These are phyloP conservation scores for Neonectria coccinea DNA, from an alignment of 2,329 filamentous ascomycete species.

Conservation along the genomic window DNA sequence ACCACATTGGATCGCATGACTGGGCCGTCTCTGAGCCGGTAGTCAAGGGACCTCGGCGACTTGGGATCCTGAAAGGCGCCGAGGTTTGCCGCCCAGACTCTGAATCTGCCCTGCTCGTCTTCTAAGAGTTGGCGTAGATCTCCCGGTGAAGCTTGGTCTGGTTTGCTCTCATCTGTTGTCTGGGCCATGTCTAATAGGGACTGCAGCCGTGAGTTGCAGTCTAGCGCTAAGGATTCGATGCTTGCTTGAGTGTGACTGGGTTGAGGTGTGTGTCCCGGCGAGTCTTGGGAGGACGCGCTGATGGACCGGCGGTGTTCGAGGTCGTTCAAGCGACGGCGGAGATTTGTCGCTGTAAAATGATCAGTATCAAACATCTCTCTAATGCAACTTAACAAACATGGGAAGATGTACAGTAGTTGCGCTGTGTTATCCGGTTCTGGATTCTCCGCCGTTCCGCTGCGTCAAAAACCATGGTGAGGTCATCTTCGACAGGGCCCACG, in stretches of 20 bases:
- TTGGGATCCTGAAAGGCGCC: constrained; percentile 13
- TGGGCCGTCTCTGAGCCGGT: not conserved
- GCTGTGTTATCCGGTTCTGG: not conserved
- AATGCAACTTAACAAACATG: not conserved
- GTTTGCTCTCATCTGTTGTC: not conserved
- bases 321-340: not conserved
- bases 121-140: not conserved
- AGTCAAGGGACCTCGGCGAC: constrained; percentile 3
- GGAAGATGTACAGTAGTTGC: not conserved
- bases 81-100: constrained; percentile 20
- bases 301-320: not conserved
- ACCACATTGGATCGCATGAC: constrained; percentile 6
- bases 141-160: not conserved
- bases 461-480: not conserved
- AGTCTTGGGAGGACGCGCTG: not conserved
- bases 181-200: not conserved
- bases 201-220: not conserved
- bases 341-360: not conserved
- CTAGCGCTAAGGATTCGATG: not conserved
- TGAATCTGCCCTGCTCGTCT: constrained; percentile 14
- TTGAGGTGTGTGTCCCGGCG: not conserved
- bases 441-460: not conserved
- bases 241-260: not conserved
- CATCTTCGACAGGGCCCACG: not conserved
- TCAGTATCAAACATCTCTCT: not conserved